These are phyloP conservation scores for Globisporangium rhizosaccharum DNA, from an alignment of 352 stramenopile species.

Conservation along the genomic window DNA sequence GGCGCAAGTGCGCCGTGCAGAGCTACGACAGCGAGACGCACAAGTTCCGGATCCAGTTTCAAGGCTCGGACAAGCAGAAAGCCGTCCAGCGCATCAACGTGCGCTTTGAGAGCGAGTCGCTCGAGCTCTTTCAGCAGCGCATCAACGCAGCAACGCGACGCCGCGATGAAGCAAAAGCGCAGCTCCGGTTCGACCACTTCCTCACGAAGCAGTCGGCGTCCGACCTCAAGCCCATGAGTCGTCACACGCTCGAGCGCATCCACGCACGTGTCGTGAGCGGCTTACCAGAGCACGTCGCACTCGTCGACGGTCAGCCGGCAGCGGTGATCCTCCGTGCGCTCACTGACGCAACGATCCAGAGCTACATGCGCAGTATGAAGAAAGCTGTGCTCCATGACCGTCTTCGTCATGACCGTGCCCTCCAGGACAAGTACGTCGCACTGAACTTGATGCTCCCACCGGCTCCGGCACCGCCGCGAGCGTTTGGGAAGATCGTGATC, in stretches of 20 bases:
- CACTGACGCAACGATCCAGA: conserved; percentile 85
- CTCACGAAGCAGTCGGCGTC: conserved; percentile 69
- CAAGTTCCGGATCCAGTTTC: conserved; percentile 85
- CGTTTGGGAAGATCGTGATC: conserved; percentile 79
- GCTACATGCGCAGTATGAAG: conserved; percentile 92
- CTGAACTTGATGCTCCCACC: conserved; percentile 59
- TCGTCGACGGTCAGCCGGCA: conserved; percentile 58
- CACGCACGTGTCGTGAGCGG: conserved; percentile 84
- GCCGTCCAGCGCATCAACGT: conserved; percentile 89
- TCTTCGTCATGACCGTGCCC: conserved; percentile 35
- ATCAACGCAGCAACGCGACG: conserved; percentile 55
- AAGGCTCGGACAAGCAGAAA: conserved; percentile 83
- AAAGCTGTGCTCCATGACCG: conserved; percentile 80
- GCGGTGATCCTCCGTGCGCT: conserved; percentile 68
- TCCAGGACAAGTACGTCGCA: conserved; percentile 61
- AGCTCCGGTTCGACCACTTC: conserved; percentile 90
- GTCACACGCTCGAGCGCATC: conserved; percentile 71
- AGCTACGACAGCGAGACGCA: conserved; percentile 55
- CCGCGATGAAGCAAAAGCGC: conserved; percentile 76
- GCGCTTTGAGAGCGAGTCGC: conserved; percentile 82
- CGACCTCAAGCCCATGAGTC: conserved; percentile 74
- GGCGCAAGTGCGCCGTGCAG: conserved; percentile 57
- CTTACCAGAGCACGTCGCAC: conserved; percentile 46
- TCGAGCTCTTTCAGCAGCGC: conserved; percentile 64
- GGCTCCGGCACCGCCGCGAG: conserved; percentile 16